Percentiles rank a stretch among this genome's conserved stretches.
phyloP scores from a whole-genome alignment of 2,329 filamentous ascomycete genomes.

The Fusarium abutilonis region DNA sequence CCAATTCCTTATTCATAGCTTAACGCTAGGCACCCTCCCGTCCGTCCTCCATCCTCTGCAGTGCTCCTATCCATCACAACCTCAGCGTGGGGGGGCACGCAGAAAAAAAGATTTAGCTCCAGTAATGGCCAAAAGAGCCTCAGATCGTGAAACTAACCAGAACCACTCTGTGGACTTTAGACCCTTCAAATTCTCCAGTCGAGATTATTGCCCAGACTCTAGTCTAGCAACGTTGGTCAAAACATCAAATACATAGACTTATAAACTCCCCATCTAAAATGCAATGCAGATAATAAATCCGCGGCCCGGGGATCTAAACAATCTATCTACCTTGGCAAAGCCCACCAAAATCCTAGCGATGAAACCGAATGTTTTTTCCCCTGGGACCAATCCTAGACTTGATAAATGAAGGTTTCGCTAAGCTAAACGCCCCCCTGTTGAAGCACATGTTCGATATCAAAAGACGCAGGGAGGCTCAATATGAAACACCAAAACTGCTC shows the following conservation, averaged over 20 bases:
- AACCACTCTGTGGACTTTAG: slow-evolving; percentile 1
- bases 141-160: slow-evolving; percentile 29
- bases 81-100: slow-evolving; percentile 26
- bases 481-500: slow-evolving; percentile 28
- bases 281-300: background rate
- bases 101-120: slow-evolving; percentile 11
- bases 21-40: slow-evolving; percentile 35
- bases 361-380: background rate
- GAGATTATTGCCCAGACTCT: slow-evolving; percentile 11
- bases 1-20: slow-evolving; percentile 4
- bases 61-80: slow-evolving; percentile 7
- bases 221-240: background rate
- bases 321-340: slow-evolving; percentile 1
- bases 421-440: slow-evolving; percentile 33
- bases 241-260: background rate
- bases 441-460: slow-evolving; percentile 17
- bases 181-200: slow-evolving; percentile 12
- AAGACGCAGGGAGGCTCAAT: slow-evolving; percentile 9
- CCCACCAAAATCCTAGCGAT: background rate
- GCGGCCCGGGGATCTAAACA: background rate
- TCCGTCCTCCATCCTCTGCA: slow-evolving; percentile 6
- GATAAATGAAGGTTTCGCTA: slow-evolving; percentile 29
- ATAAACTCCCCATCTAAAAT: background rate
- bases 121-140: slow-evolving; percentile 26
- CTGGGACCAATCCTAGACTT: slow-evolving; percentile 31